phyloP scores from a whole-genome alignment of 2,329 filamentous ascomycete species.

The Arthrobotrys pseudoclavata region DNA sequence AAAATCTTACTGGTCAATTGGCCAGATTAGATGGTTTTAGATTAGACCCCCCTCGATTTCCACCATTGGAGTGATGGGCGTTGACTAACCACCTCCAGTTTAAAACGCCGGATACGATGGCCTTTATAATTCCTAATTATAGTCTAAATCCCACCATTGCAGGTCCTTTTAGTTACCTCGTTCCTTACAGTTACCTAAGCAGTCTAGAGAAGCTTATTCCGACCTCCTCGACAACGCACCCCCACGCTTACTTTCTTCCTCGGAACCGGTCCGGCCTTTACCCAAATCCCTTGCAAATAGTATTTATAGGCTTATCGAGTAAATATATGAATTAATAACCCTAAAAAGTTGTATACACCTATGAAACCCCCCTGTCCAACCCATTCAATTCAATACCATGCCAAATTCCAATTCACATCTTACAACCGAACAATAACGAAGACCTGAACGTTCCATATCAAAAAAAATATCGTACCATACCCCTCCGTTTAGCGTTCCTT shows the following conservation, averaged over 20 bases:
- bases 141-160: too few species aligned
- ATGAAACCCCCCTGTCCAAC: neutral
- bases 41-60: too few species aligned
- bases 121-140: too few species aligned
- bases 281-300: too few species aligned
- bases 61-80: too few species aligned
- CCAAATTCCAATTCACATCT: neutral
- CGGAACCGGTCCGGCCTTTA: too few species aligned
- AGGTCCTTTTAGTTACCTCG: neutral
- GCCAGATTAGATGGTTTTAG: too few species aligned
- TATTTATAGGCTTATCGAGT: neutral
- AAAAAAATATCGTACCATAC: neutral
- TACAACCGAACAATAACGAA: neutral
- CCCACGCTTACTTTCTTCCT: too few species aligned
- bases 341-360: neutral
- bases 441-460: neutral
- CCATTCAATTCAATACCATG: neutral
- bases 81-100: too few species aligned
- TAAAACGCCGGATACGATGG: too few species aligned
- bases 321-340: neutral
- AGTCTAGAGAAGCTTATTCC: neutral
- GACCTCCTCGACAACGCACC: neutral
- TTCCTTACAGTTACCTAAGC: neutral
- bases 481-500: neutral
- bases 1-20: too few species aligned